Percentiles rank a stretch among this genome's conserved stretches.
phyloP scores from a whole-genome alignment of 1,284 basidiomycete genomes.

The Dichomitus squalens region DNA sequence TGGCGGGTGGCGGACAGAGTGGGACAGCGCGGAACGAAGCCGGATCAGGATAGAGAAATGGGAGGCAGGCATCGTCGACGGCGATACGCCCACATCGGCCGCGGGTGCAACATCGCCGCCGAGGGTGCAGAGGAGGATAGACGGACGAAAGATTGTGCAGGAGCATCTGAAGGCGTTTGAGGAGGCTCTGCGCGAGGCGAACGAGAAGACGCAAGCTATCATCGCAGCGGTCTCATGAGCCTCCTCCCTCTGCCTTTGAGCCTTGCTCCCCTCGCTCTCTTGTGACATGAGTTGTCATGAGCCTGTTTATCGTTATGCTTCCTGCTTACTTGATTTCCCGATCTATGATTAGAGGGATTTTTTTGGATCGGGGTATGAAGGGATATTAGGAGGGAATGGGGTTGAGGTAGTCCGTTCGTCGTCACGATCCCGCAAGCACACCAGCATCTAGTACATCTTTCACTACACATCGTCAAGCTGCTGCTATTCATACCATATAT shows the following conservation, averaged over 20 bases:
- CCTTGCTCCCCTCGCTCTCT: neutral
- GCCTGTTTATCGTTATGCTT: slow-evolving; percentile 19
- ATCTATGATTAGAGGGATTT: neutral
- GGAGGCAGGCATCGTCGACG: slow-evolving; percentile 58
- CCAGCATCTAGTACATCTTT: slow-evolving; percentile 26
- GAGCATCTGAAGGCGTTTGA: slow-evolving; percentile 78
- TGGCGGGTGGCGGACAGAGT: slow-evolving; percentile 74
- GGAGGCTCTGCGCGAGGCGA: slow-evolving; percentile 66
- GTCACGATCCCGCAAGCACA: slow-evolving; percentile 13
- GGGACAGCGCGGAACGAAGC: slow-evolving; percentile 80
- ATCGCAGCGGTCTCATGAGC: slow-evolving; percentile 55
- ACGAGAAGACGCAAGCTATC: slow-evolving; percentile 72
- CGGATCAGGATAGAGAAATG: slow-evolving; percentile 72
- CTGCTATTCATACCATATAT: slow-evolving; percentile 19
- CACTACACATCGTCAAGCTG: slow-evolving; percentile 17
- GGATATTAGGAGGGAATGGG: neutral
- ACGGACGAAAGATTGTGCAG: slow-evolving; percentile 69
- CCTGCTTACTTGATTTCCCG: slow-evolving; percentile 19
- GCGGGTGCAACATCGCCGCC: slow-evolving; percentile 31
- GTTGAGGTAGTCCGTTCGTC: slow-evolving; percentile 3
- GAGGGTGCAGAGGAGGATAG: slow-evolving; percentile 42
- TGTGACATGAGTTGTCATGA: neutral
- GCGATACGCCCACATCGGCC: slow-evolving; percentile 29
- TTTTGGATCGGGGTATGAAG: neutral
- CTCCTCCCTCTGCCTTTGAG: neutral